These are phyloP conservation scores for Multifurca ochricompacta DNA, from an alignment of 768 basidiomycete genomes.

Conservation along the genomic window DNA sequence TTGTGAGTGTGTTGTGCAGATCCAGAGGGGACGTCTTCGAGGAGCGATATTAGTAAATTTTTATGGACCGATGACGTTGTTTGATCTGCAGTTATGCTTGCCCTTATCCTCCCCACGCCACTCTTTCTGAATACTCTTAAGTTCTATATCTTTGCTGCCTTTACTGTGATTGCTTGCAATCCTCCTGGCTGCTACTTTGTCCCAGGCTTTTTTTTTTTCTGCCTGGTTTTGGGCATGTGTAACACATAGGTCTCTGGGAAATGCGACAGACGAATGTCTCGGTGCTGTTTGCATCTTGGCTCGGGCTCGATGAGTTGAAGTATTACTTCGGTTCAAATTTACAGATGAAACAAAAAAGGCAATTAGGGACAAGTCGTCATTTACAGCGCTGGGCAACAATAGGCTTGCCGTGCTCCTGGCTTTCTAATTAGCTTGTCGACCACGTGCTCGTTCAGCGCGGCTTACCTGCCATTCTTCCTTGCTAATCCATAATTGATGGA, in stretches of 20 bases:
- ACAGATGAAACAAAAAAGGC: neutral
- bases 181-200: neutral
- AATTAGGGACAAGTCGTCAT: slow-evolving; percentile 31
- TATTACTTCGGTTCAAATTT: neutral
- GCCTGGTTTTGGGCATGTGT: slow-evolving; percentile 12
- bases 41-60: slow-evolving; percentile 5
- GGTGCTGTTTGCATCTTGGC: neutral
- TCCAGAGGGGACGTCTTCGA: slow-evolving; percentile 4
- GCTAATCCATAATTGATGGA: slow-evolving; percentile 96
- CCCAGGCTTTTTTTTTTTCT: neutral
- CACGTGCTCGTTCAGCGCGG: slow-evolving; percentile 7
- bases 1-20: slow-evolving; percentile 14
- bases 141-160: slow-evolving; percentile 3
- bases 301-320: neutral
- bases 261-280: slow-evolving; percentile 10
- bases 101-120: slow-evolving; percentile 1
- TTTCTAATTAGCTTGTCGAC: neutral
- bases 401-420: slow-evolving; percentile 71
- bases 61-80: slow-evolving; percentile 2
- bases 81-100: slow-evolving; percentile 5
- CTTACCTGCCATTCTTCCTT: slow-evolving; percentile 86
- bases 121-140: slow-evolving; percentile 15
- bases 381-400: slow-evolving; percentile 86
- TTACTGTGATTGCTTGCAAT: slow-evolving; percentile 12
- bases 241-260: slow-evolving; percentile 13